A percentile compares a stretch with the other conserved stretches of the same genome.
These are phyloP conservation scores for Apiospora hydei DNA, from an alignment of 2,329 filamentous ascomycete genomes.

Conservation along the genomic window DNA sequence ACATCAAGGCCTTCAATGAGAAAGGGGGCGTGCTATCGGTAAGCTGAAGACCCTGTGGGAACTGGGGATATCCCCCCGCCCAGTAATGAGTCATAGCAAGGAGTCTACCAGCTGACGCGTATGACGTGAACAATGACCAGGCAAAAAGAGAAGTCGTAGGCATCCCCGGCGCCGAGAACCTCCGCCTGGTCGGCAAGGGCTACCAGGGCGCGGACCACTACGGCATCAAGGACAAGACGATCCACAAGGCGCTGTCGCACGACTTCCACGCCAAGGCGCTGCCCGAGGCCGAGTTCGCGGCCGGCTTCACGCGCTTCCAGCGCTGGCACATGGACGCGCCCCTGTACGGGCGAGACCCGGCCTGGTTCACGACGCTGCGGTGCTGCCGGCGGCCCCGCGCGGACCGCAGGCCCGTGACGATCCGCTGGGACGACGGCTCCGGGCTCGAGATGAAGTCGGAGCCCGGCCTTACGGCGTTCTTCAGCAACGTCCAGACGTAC, in stretches of 20 bases:
- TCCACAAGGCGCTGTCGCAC: constrained; percentile 42
- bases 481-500: constrained; percentile 52
- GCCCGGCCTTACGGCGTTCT: constrained; percentile 52
- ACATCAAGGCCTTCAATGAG: constrained; percentile 49
- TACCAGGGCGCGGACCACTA: constrained; percentile 53
- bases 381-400: constrained; percentile 47
- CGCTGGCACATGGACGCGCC: constrained; percentile 58
- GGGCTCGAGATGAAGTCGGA: constrained; percentile 50
- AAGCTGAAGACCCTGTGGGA: not conserved
- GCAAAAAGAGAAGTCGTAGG: constrained; percentile 43
- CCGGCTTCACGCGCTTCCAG: constrained; percentile 53
- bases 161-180: constrained; percentile 52
- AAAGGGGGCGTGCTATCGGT: constrained; percentile 49
- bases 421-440: constrained; percentile 52
- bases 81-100: too few species aligned
- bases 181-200: constrained; percentile 54
- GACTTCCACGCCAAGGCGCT: constrained; percentile 47
- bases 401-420: constrained; percentile 41
- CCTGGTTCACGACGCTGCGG: constrained; percentile 52
- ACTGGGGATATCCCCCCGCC: too few species aligned
- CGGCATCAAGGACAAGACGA: constrained; percentile 47
- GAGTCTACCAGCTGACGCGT: constrained; percentile 11
- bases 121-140: constrained; percentile 22
- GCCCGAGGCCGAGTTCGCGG: constrained; percentile 44
- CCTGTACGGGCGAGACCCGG: constrained; percentile 49